phyloP scores from a whole-genome alignment of 257 asterid genomes.

The Solanum etuberosum region DNA sequence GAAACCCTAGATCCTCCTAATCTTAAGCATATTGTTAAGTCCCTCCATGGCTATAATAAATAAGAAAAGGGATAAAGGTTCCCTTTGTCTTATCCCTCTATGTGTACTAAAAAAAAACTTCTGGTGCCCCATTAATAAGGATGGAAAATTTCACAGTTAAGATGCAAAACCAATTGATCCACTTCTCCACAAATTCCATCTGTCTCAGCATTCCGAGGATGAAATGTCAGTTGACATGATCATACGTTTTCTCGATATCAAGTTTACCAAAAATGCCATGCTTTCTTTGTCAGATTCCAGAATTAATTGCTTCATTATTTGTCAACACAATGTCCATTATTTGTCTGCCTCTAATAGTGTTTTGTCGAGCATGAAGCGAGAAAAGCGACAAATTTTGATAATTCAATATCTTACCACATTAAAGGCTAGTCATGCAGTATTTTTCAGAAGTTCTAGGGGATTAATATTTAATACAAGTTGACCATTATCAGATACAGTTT shows the following conservation, averaged over 20 bases:
- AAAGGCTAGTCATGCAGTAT: not conserved
- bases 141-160: not conserved
- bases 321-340: not conserved
- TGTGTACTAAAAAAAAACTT: not conserved
- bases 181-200: not conserved
- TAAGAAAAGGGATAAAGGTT: not conserved
- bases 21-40: not conserved
- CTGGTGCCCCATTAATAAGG: not conserved
- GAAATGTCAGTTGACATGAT: not conserved
- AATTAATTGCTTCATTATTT: not conserved
- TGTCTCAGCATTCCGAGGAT: not conserved
- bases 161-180: not conserved
- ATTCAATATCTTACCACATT: not conserved
- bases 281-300: not conserved
- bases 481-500: not conserved
- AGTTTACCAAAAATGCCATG: not conserved
- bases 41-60: not conserved
- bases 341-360: not conserved
- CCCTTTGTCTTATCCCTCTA: not conserved
- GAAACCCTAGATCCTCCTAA: not conserved
- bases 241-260: not conserved
- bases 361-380: not conserved
- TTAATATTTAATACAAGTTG: not conserved
- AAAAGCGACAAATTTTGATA: not conserved
- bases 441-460: not conserved